Base-by-base conservation (phyloP, 495 filamentous ascomycete species). In the Glonium stellatum region DNA sequence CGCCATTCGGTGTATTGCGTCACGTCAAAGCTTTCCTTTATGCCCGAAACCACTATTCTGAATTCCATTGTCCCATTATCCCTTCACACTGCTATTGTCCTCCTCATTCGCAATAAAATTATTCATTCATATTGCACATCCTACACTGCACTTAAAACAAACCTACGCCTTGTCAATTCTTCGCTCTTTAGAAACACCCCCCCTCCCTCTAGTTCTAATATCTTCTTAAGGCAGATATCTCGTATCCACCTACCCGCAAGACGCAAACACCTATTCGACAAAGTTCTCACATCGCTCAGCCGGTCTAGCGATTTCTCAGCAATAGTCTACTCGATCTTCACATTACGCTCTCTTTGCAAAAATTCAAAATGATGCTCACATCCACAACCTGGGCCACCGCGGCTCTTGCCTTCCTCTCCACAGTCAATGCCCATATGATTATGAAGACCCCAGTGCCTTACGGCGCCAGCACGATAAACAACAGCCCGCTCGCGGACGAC, bases 361-460 rank as follows among this genome's bases (percentile, higher is more conserved):
- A 47, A 53, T 41, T 49, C 54, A 70, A 59, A 36, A 73, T 64
- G 60, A 67, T 66, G 64, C 70, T 68, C 62, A 27, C 61, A 18
- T 63, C 60, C 11, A 58, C 64, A 10, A 57, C 73, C 54, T 67
- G 74, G 56, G 69, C 74, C 52, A 55, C 78, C 27, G 60, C 88
- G 54, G 78, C 79, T 44, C 21, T 68, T 15, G 71, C 79, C 52
- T 41, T 68, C 57, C 71, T 80, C 54, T 69, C 78, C 27, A 69
- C 72, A 18, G 78, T 76, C 61, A 71, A 75, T 10, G 83, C 82
- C 10, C 92, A 97, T 70, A 85, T 95, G 78, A 74, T 80, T 27
- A 85, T 96, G 82, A 73, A 65, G 47, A 75, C 64, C 10, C 90
- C 91, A 0, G 72, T 77, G 39, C 89, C 89, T 2, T 93, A 81